Base-by-base conservation (phyloP, 2,329 filamentous ascomycete species). In the Aureobasidium sp. region DNA sequence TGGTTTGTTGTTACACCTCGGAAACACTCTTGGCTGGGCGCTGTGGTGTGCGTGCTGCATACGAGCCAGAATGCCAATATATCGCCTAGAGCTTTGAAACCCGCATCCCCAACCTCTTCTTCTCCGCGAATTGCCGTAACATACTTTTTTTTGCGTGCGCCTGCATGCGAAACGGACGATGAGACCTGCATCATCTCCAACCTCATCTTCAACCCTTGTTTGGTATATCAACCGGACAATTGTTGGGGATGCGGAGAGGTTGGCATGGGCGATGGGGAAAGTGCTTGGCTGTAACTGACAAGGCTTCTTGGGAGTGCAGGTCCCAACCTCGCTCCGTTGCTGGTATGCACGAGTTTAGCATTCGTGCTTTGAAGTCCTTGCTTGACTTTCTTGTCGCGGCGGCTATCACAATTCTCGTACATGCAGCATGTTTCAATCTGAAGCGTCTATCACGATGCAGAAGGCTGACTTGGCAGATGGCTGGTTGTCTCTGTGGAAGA, bases 201-300 rank as follows among this genome's bases (percentile, higher is more conserved):
- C 50, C 50, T 54, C 50, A 10, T 30, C 37, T 9, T 36, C 30
- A 5, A 25, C 47, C 16, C 16, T 36, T 50, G 37, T 42, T 16
- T 36, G 30, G 21, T 21, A 21, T 21, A 29, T 41, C 25, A 16
- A 21, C 15, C 32, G 30, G 50, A 30, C 25, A 41, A 1, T 8
- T 32, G 50, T 41, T 54, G 36, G 37, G 25, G 25, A 42, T 41
- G 37, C 50, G 50, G 50, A 54, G 50, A 42, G 50, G 50, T 54
- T 42, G 53, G 37, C 44, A 34, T 55, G 52, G 37, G 6, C 34
- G 34, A 41, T n/a, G 36, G 36, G 27, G n/a, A 55, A 48, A 2
- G 25, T 27, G 34, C 53, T 57, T 57, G 53, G 53, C 53, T 45
- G 53, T 30, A 3, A 45, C 53, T 36, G 53, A 57, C 53, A 57